Evolutionary conservation across 108 stramenopile genomes (phyloP).

Genomic region (Cyclotella cryptica): DNA sequence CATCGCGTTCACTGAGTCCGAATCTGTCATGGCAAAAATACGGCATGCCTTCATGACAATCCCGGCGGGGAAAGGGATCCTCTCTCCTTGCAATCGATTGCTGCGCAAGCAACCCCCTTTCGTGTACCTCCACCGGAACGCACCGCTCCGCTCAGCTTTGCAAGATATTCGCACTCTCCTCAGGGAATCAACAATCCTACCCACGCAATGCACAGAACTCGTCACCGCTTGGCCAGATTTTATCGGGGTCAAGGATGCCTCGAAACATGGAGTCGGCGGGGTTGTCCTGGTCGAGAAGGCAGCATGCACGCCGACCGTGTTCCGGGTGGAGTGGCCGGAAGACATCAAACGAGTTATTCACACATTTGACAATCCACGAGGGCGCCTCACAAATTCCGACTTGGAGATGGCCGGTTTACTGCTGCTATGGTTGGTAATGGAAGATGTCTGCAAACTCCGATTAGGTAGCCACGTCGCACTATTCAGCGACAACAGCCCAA

Average conservation of each 20-base stretch:
- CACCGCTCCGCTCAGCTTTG: not conserved
- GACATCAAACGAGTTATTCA: too few relatives aligned
- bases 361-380: slow-evolving; percentile 26
- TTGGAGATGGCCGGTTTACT: too few relatives aligned
- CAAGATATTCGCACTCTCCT: not conserved
- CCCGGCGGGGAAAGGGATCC: slow-evolving; percentile 14
- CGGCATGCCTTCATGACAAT: slow-evolving; percentile 16
- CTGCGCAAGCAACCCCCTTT: too few relatives aligned
- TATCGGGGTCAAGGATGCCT: too few relatives aligned
- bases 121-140: not conserved
- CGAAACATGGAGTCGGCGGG: too few relatives aligned
- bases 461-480: not conserved
- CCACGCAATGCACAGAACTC: slow-evolving; percentile 15
- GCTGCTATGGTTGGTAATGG: slow-evolving; percentile 26
- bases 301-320: too few relatives aligned
- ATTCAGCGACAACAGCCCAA: too few relatives aligned
- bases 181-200: not conserved
- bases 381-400: too few relatives aligned
- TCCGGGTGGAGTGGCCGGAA: too few relatives aligned
- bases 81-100: slow-evolving; percentile 5
- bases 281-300: too few relatives aligned
- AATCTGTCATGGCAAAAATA: not conserved
- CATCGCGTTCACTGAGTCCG: too few relatives aligned
- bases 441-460: not conserved
- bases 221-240: slow-evolving; percentile 6